Conservation (phyloP, 805 yeast species). For the Candida gorgasii region DNA sequence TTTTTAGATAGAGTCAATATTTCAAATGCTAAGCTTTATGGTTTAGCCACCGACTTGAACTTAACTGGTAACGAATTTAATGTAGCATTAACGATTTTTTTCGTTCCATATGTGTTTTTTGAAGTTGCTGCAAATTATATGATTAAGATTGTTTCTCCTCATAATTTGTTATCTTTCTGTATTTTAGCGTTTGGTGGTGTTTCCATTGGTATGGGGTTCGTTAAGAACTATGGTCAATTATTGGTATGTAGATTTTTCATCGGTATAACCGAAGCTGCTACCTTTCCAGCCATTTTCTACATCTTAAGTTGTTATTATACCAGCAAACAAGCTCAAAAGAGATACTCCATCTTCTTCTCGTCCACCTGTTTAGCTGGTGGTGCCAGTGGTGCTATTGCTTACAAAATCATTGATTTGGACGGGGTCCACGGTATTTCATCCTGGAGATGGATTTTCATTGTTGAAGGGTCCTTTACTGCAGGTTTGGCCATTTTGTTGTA, state of each 20-base stretch:
- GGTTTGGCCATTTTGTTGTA: conserved; percentile 38
- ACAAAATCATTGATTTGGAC: conserved; percentile 57
- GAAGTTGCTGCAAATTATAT: conserved; percentile 66
- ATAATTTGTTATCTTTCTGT: conserved; percentile 59
- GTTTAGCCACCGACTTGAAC: conserved; percentile 55
- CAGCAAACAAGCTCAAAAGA: conserved; percentile 63
- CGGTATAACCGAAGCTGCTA: conserved; percentile 69
- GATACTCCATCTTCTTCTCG: conserved; percentile 69
- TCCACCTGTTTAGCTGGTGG: conserved; percentile 79
- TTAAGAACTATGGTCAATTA: conserved; percentile 56
- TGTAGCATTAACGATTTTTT: conserved; percentile 66
- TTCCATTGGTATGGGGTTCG: conserved; percentile 67
- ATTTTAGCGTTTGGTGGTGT: conserved; percentile 65
- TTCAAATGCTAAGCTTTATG: conserved; percentile 76
- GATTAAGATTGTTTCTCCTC: conserved; percentile 61
- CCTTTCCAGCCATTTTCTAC: conserved; percentile 76
- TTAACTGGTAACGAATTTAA: conserved; percentile 62
- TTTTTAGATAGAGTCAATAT: conserved; percentile 82
- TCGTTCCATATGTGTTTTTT: conserved; percentile 66
- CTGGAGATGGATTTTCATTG: conserved; percentile 55
- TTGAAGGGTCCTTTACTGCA: conserved; percentile 45
- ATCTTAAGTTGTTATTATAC: conserved; percentile 66
- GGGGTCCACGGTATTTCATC: conserved; percentile 41
- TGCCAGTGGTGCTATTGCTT: conserved; percentile 74
- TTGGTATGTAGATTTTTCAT: conserved; percentile 63